Evolutionary conservation across 176 grass and related monocot species (phyloP), one percentile per base, ranked within the genome.

Genomic region (Saccharum spontaneum): DNA sequence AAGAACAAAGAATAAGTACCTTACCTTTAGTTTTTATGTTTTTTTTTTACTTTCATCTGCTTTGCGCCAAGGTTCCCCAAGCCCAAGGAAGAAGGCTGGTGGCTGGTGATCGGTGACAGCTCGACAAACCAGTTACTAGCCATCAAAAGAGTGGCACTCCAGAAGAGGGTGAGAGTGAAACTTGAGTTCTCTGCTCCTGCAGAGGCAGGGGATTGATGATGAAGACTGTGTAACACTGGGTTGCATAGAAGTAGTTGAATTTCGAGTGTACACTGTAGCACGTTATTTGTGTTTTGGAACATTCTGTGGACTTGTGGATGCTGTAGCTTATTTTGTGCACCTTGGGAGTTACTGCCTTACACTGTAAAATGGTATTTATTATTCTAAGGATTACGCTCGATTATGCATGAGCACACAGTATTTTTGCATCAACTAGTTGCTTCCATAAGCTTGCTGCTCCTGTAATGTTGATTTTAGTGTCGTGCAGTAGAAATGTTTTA

Each of bases 21-120:
- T 28, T 28, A 28, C 28, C 28, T 28, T 28, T 28, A 28, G 28
- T 28, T 28, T 28, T 28, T 28, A 28, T 28, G 28, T 28, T 28
- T 28, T 28, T 28, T 28, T 28, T 28, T 28, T 28, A 28, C 28
- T 28, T 28, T 28, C 28, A 28, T 28, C 28, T 28, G 1, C 28
- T 28, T 28, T 77, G 92, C 92, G 20, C 85, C 83, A 1, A 93
- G 92, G 85, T 98, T 72, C 71, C 93, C 95, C 7, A 98, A 98
- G 81, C 61, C 87, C 31, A 98, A 98, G 87, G 95, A 98, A 82
- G 95, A 98, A 93, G 95, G 95, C 14, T 95, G 94, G 94, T 95
- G 94, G 94, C 80, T 98, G 71, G 95, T 94, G 41, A 82, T 91
- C n/a, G 87, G 93, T 80, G 78, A 88, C 66, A 65, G 88, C 44